Percentiles rank a stretch among this genome's conserved stretches.
phyloP scores from a whole-genome alignment of 768 basidiomycete species.

The Kockovaella imperatae region DNA sequence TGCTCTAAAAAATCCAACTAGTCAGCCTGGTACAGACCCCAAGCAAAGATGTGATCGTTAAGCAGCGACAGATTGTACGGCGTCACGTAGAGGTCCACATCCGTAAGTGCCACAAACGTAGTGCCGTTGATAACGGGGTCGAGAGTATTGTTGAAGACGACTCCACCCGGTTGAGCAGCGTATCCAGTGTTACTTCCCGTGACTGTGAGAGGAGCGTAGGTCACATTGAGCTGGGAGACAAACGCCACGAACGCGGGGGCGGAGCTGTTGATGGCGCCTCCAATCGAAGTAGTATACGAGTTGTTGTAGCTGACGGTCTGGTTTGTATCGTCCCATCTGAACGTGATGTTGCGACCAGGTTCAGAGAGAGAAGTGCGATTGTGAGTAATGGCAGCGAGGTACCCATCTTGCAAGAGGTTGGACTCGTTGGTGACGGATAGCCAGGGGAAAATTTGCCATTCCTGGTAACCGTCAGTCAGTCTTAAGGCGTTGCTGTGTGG shows the following conservation, averaged over 20 bases:
- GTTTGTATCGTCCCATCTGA: conserved; percentile 57
- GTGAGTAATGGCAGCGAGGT: conserved; percentile 51
- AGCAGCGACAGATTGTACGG: conserved; percentile 54
- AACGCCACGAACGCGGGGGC: conserved; percentile 52
- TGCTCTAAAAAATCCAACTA: conserved; percentile 5
- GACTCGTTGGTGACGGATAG: conserved; percentile 50
- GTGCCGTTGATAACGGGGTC: conserved; percentile 53
- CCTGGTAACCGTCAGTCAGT: neutral
- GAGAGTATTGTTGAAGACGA: conserved; percentile 46
- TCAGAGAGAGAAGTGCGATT: conserved; percentile 53
- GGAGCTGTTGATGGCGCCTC: conserved; percentile 45
- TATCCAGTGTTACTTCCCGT: conserved; percentile 47
- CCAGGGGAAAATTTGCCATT: conserved; percentile 56
- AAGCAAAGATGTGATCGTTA: conserved; percentile 54
- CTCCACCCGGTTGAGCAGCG: conserved; percentile 51
- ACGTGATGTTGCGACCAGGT: conserved; percentile 49
- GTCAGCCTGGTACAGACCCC: conserved; percentile 35
- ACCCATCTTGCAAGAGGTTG: conserved; percentile 36
- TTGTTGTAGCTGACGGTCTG: conserved; percentile 52
- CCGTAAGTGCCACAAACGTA: conserved; percentile 54
- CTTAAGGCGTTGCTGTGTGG: neutral
- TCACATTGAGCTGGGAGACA: conserved; percentile 58
- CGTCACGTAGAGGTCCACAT: conserved; percentile 52
- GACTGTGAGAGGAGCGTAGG: conserved; percentile 52
- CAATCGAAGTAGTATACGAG: conserved; percentile 51